Evolutionary conservation across 2,329 filamentous ascomycete species (phyloP), one percentile per base, ranked within the genome.

Genomic region (Monosporascus sp.): DNA sequence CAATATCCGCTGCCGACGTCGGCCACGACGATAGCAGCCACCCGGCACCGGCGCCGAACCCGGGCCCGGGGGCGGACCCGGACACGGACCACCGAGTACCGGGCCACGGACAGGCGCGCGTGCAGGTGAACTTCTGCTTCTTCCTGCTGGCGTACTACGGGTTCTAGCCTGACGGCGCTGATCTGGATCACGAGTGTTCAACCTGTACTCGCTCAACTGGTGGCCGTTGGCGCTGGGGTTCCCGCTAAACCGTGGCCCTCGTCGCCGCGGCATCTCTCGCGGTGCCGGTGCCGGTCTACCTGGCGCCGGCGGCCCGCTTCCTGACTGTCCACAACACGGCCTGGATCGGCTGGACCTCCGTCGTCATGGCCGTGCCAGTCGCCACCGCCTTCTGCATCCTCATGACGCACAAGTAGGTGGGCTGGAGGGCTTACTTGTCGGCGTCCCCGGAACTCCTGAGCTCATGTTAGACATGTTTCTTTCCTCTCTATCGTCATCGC

Each of bases 131-230:
- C 71, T 87, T 87, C 63, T 88, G 85, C 84, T 87, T 86, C 74
- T 88, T 88, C 63, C 73, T 88, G 38, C 79, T 86, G 48, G 79
- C 86, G 53, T 88, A 87, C 71, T 88, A 88, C 66, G 82, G 83
- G 53, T 80, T 86, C 60, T 88, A 88, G 85, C 64, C 63, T 87
- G 24, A 85, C 82, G 5, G 85, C 84, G 2, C 70, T 88, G 60
- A 79, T 86, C 56, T 88, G 84, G 83, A 86, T 88, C 64, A 88
- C 85, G 48, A 87, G 78, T 87, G 5, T 88, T 88, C 67, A 88
- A 88, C 62, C 75, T 88, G 22, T 88, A 88, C 73, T 83, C 80
- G 56, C 72, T 88, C 53, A 88, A 88, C 69, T 88, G 85, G 85
- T 88, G 84, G 84, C 84, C 84, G 7, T 73, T 80, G 52, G 78